Conservation (phyloP, 345 rosid species). For the Pistacia vera region DNA sequence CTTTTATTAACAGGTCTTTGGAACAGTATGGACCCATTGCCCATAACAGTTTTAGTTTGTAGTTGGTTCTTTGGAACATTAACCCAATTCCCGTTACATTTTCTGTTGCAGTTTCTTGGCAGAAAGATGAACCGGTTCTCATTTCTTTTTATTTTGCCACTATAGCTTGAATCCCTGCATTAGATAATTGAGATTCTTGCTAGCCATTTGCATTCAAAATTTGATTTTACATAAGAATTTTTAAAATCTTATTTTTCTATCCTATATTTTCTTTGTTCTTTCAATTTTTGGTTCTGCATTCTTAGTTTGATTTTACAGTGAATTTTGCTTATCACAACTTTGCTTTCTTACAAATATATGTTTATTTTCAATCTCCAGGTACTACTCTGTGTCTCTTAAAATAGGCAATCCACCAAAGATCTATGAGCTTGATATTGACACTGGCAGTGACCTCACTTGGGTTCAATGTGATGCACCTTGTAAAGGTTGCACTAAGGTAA, state of each 20-base stretch:
- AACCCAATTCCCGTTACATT: neutral
- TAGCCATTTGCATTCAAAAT: neutral
- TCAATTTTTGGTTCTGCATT: neutral
- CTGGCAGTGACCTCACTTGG: slow-evolving; percentile 98
- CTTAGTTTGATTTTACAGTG: neutral
- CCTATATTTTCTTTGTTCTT: neutral
- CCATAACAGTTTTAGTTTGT: neutral
- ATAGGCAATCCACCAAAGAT: slow-evolving; percentile 82
- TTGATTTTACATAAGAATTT: neutral
- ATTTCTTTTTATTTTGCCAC: neutral
- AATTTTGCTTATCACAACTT: neutral
- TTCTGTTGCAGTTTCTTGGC: neutral
- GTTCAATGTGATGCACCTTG: slow-evolving; percentile 98
- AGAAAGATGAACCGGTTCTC: neutral
- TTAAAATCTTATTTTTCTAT: neutral
- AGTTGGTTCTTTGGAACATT: neutral
- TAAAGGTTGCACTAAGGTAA: slow-evolving; percentile 77
- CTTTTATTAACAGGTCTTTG: neutral
- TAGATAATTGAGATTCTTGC: neutral
- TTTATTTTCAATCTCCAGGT: slow-evolving; percentile 45
- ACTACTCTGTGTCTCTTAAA: slow-evolving; percentile 59
- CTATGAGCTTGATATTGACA: slow-evolving; percentile 87
- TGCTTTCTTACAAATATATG: neutral
- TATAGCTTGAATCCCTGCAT: neutral
- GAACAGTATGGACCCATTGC: neutral